A percentile compares a stretch with the other conserved stretches of the same genome.
These are phyloP conservation scores for Eimeria necatrix DNA, from an alignment of 169 alveolate species.

Conservation along the genomic window DNA sequence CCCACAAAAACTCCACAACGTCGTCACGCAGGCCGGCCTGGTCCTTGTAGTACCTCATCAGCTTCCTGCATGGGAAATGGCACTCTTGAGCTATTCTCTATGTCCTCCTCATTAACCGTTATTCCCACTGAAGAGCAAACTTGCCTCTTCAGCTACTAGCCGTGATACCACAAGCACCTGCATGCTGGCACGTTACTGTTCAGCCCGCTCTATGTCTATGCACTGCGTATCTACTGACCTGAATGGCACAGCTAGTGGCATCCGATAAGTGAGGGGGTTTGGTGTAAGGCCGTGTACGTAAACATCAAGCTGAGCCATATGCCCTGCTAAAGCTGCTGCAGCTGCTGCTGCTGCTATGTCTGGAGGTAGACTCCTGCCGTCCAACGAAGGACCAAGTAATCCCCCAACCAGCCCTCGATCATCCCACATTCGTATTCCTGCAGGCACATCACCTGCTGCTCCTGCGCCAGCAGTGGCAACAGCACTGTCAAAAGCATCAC, in stretches of 20 bases:
- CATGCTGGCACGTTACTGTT: too few relatives aligned
- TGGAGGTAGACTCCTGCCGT: background rate
- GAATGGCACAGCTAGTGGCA: conserved; percentile 58
- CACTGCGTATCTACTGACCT: background rate
- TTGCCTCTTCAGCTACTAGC: too few relatives aligned
- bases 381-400: background rate
- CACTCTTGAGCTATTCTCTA: too few relatives aligned
- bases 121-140: too few relatives aligned
- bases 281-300: conserved; percentile 17
- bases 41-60: conserved; percentile 81
- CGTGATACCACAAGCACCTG: too few relatives aligned
- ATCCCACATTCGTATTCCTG: background rate
- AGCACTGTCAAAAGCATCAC: too few relatives aligned
- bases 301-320: conserved; percentile 38
- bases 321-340: conserved; percentile 12
- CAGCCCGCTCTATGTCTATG: too few relatives aligned
- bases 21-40: conserved; percentile 80
- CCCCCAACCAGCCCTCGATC: background rate
- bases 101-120: too few relatives aligned
- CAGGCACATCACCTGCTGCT: background rate
- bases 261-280: conserved; percentile 9
- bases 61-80: conserved; percentile 74
- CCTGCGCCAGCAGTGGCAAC: background rate
- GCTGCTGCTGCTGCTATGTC: conserved; percentile 36
- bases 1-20: conserved; percentile 69